Base-by-base conservation (phyloP, 768 basidiomycete genomes). In the Mycena galericulata region DNA sequence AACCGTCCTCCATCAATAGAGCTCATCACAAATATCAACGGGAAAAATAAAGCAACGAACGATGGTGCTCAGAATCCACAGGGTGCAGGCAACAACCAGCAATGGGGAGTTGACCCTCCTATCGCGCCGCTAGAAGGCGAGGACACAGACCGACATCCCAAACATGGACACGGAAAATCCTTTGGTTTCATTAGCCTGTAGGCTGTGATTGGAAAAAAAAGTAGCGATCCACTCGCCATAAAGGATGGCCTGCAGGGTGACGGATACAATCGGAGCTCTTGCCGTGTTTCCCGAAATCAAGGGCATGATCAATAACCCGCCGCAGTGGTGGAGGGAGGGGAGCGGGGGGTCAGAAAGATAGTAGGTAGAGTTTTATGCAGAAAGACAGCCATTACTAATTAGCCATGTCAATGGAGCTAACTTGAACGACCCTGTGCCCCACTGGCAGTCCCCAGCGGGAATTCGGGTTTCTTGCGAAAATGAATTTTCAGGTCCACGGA, bases 91-190 rank as follows among this genome's bases (percentile, higher is more conserved):
- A 41, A 43, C 22, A 30, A 57, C 18, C 8, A 57, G 24, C 55
- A 57, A 41, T 40, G 38, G 55, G 24, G 38, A 14, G 41, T 43
- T 57, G 24, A 57, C 17, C 20, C 43, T 57, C 27, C 55, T 41
- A 9, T 57, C 55, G 4, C 55, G 38, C 6, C 36, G 36, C 38
- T 57, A 40, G 38, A 57, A 57, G 18, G 20, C 34, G 9, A 57
- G 55, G 38, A 57, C 55, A 38, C 55, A 57, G 12, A 57, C 55
- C 14, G 55, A 41, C 36, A 43, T 24, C 17, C 55, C 55, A 43
- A 57, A 57, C 55, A 57, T 41, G 26, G 38, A 57, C 27, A 57
- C 55, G 38, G 55, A 57, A 27, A 57, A 40, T 9, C 55, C 55
- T 57, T 22, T 24, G n/a, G 17, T 17, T 30, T 54, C 34, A 22